Base-by-base conservation (phyloP, 2,329 filamentous ascomycete genomes). In the Clonostachys solani region DNA sequence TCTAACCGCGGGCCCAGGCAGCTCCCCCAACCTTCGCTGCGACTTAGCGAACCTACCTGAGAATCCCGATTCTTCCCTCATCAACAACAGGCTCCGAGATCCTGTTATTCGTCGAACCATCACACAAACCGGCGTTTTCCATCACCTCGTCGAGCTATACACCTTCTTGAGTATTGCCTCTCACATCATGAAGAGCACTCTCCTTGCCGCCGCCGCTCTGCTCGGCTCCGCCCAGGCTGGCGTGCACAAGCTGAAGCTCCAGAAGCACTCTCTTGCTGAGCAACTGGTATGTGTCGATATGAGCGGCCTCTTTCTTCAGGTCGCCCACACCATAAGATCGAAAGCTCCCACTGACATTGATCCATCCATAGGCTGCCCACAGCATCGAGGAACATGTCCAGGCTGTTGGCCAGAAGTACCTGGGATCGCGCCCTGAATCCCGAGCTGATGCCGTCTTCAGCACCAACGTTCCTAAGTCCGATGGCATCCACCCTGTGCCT, bases 161-260 rank as follows among this genome's bases (percentile, higher is more conserved):
- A 42, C 23, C 23, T 29, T 29, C 23, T 29, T 9, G 23, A 35
- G 17, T 42, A 17, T 29, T n/a, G 15, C 5, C 17, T 33, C 40
- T 67, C 67, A 69, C 72, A 77, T 57, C 69, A 97, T 96, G 92
- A 96, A 95, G 86, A 84, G 84, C 70, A 77, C 85, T 72, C 75
- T 91, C 63, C 71, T 96, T 65, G 77, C 90, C 67, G 86, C 89
- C 73, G 84, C 85, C 62, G 79, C 85, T 75, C 83, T 95, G 78
- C 79, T 92, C 63, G 87, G 88, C 76, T 84, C 86, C 66, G 87
- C 87, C 66, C 81, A 88, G 65, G 92, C 90, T 59, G 90, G 84
- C 62, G 79, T 96, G 56, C 90, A 97, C 83, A 95, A 90, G 80
- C 86, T 96, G 81, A 94, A 95, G 81, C 86, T 99, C 63, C 88